Evolutionary conservation across 2,329 filamentous ascomycete species (phyloP).

Genomic region (Tolypocladium sp.): DNA sequence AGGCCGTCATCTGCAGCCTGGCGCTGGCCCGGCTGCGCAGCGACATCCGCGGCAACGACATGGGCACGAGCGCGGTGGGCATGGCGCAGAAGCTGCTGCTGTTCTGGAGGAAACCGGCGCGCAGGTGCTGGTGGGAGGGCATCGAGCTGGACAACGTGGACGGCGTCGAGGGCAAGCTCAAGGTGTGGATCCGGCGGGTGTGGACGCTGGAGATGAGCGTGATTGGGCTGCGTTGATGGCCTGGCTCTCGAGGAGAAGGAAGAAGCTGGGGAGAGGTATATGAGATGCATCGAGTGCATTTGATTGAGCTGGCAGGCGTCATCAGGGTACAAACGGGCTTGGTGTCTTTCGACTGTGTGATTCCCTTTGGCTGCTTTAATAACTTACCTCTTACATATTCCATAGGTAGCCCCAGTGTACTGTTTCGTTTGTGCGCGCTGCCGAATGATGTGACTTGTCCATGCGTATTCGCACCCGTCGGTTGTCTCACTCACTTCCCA

Average conservation of each 20-base stretch:
- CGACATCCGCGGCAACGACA: slow-evolving; percentile 74
- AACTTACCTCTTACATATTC: not conserved
- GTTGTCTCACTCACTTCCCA: not conserved
- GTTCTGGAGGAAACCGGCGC: slow-evolving; percentile 95
- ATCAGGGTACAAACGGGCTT: slow-evolving; percentile 1
- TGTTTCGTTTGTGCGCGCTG: not conserved
- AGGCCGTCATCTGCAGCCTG: slow-evolving; percentile 95
- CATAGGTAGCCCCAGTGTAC: not conserved
- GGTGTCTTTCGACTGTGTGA: not conserved
- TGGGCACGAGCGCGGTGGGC: slow-evolving; percentile 71
- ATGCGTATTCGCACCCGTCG: no score
- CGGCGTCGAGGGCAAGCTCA: slow-evolving; percentile 82
- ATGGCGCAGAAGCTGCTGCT: slow-evolving; percentile 98
- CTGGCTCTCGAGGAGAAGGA: not conserved
- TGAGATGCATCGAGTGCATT: not conserved
- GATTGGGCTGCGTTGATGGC: slow-evolving; percentile 55
- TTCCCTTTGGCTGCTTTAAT: not conserved
- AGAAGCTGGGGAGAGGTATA: not conserved
- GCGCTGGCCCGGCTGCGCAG: slow-evolving; percentile 87
- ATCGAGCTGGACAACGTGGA: slow-evolving; percentile 85
- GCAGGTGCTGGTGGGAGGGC: slow-evolving; percentile 98
- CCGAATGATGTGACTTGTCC: no score
- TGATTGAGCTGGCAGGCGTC: slow-evolving; percentile 7
- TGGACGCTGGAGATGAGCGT: slow-evolving; percentile 99
- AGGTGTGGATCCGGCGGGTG: slow-evolving; percentile 96